Base-by-base conservation (phyloP, 2,329 filamentous ascomycete genomes). In the Calonectria pauciramosa region DNA sequence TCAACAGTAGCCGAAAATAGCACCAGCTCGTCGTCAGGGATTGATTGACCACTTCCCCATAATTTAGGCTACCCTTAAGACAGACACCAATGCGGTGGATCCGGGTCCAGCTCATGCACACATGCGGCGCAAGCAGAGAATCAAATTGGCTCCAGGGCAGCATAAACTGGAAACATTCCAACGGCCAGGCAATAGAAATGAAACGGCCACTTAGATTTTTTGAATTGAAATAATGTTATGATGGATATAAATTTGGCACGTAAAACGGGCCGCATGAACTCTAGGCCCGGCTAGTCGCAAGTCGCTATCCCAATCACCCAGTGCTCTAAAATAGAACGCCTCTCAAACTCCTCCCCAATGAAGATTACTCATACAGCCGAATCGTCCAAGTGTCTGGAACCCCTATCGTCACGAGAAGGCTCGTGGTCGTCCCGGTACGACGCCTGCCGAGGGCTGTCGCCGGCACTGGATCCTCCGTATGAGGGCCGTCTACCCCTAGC, bases 341-440 rank as follows among this genome's bases (percentile, higher is more conserved):
- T 49, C 71, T 68, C 68, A 63, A 68, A 73, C 70, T 75, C 74
- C 68, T 63, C 73, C 74, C 66, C 63, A 59, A 66, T 71, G 60
- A 59, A 71, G 51, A 47, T 70, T 73, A 80, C 74, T 85, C 78
- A 86, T 82, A 85, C 84, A 81, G 77, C 82, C 70, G 84, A 82
- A 69, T 84, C 82, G 26, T 73, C 77, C 64, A 70, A 74, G 51
- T 72, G 67, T 68, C 72, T 72, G 23, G 64, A 60, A 26, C 32
- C 67, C 38, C 51, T 72, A 20, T 75, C 75, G 4, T 75, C 77
- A 11, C 28, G 68, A 18, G 44, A 52, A 30, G 70, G 68, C 14
- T 77, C 75, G 20, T 71, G 64, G n/a, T 75, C 71, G 30, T 83
- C 79, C 65, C 80, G 77, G 51, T 81, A 69, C 7, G 77, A 67